Percentiles rank a stretch among this genome's conserved stretches.
Conservation (phyloP, 1,284 basidiomycete species). For the Hymenochaete sp. region DNA sequence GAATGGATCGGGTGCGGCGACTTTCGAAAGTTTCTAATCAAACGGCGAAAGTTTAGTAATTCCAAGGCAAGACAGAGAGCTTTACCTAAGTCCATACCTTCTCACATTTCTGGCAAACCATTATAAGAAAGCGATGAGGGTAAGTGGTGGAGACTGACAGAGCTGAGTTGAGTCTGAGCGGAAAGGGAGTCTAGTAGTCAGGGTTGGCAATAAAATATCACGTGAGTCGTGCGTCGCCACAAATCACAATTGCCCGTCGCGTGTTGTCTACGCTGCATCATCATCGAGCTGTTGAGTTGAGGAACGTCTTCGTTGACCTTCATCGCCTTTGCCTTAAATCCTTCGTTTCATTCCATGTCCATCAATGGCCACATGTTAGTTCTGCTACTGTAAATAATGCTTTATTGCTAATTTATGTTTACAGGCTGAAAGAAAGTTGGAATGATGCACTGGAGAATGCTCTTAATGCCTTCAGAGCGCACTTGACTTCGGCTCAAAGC, state of each 20-base stretch:
- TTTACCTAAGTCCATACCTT: constrained; percentile 32
- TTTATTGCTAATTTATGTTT: too few relatives aligned
- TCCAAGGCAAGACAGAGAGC: background rate
- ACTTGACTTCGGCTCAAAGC: constrained; percentile 54
- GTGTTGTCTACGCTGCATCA: too few relatives aligned
- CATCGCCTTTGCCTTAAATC: too few relatives aligned
- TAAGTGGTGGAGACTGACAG: background rate
- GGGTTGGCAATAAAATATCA: too few relatives aligned
- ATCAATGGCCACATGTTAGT: too few relatives aligned
- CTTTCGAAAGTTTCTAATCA: constrained; percentile 22
- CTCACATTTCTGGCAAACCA: constrained; percentile 76
- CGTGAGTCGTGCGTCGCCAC: too few relatives aligned
- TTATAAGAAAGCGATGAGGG: constrained; percentile 22
- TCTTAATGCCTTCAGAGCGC: constrained; percentile 59
- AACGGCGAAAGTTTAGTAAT: background rate
- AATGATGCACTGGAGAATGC: constrained; percentile 59
- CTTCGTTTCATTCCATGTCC: too few relatives aligned
- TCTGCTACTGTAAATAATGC: too few relatives aligned
- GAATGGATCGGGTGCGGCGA: constrained; percentile 77
- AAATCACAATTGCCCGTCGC: too few relatives aligned
- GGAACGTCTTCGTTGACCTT: too few relatives aligned
- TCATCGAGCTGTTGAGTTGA: too few relatives aligned
- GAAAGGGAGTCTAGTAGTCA: too few relatives aligned
- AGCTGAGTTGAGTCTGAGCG: background rate
- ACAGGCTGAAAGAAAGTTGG: constrained; percentile 69